Base-by-base conservation (phyloP, 306 rosid species). In the Rubus idaeus region DNA sequence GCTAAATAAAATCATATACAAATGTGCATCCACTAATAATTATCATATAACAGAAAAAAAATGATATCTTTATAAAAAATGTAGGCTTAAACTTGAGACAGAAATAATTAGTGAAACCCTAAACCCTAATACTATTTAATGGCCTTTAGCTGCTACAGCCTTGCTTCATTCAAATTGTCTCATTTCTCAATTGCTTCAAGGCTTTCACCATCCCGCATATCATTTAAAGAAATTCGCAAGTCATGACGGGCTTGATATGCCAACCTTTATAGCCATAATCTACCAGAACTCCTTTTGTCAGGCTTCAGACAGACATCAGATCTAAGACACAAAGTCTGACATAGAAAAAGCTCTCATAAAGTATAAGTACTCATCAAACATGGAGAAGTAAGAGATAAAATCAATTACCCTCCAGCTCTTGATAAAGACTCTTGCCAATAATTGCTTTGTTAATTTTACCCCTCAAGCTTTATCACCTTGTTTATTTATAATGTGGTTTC, bases 301-400 rank as follows among this genome's bases (percentile, higher is more conserved):
- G 53, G 51, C 18, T 56, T 40, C 20, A 51, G 40, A 21, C 12
- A 41, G 40, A 20, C 66, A 73, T 41, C 76, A 73, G 5, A 73
- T 41, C 46, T 71, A 71, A 56, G 41, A 37, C n/a, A 61, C 62
- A 71, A 9, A 60, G 41, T 55, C 76, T 41, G 52, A 73, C 37
- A 73, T 13, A 12, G 52, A 39, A 72, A 26, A 20, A 37, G 58
- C 41, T 55, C 76, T 73, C 16, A 5, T 56, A 14, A 73, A 39
- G 37, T 71, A 52, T 21, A 41, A 68, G 20, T 5, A 21, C 55
- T 2, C 46, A 50, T 53, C n/a, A 71, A 53, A 42, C 18, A 13
- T n/a, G 62, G 35, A 18, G 50, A 46, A 18, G 65, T 53, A 71
- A 57, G 42, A 37, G 13, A 39, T 26, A 42, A 42, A 30, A 45